A percentile compares a stretch with the other conserved stretches of the same genome.
Evolutionary conservation across 352 stramenopile species (phyloP).

Genomic region (Globisporangium cederbergense): DNA sequence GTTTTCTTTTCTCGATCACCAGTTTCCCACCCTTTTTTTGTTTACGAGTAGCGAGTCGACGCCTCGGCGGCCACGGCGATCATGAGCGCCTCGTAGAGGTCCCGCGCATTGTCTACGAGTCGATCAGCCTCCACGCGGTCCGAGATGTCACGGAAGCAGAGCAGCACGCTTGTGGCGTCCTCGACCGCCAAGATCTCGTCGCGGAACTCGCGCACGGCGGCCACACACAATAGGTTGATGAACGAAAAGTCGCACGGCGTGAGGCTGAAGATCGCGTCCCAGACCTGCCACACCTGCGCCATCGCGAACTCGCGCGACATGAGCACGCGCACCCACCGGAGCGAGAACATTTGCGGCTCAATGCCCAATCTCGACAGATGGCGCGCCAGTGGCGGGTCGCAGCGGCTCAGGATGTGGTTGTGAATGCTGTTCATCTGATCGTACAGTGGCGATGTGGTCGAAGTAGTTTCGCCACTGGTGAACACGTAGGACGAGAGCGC

Average conservation of each 20-base stretch:
- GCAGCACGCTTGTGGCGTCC: conserved; percentile 53
- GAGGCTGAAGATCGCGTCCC: conserved; percentile 75
- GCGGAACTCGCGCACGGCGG: conserved; percentile 58
- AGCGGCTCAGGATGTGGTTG: conserved; percentile 55
- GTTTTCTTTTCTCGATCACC: neutral
- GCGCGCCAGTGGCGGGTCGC: conserved; percentile 53
- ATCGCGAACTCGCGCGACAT: conserved; percentile 77
- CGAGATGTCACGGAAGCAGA: conserved; percentile 54
- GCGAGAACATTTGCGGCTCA: conserved; percentile 69
- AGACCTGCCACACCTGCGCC: conserved; percentile 73
- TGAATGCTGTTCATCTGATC: conserved; percentile 78
- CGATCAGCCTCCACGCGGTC: conserved; percentile 43
- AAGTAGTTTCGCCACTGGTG: conserved; percentile 19
- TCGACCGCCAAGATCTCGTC: conserved; percentile 61
- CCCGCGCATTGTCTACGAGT: conserved; percentile 52
- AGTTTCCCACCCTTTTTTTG: neutral
- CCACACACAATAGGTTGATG: conserved; percentile 76
- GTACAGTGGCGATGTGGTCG: conserved; percentile 42
- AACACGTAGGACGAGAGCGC: conserved; percentile 10
- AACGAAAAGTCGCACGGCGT: conserved; percentile 71
- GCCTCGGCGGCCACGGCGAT: conserved; percentile 59
- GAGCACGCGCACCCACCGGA: conserved; percentile 73
- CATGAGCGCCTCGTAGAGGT: conserved; percentile 65
- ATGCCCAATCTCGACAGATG: conserved; percentile 46
- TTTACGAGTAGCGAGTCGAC: conserved; percentile 22